A percentile compares a stretch with the other conserved stretches of the same genome.
phyloP scores from a whole-genome alignment of 1,284 basidiomycete genomes.

The Polyporus tsugae region DNA sequence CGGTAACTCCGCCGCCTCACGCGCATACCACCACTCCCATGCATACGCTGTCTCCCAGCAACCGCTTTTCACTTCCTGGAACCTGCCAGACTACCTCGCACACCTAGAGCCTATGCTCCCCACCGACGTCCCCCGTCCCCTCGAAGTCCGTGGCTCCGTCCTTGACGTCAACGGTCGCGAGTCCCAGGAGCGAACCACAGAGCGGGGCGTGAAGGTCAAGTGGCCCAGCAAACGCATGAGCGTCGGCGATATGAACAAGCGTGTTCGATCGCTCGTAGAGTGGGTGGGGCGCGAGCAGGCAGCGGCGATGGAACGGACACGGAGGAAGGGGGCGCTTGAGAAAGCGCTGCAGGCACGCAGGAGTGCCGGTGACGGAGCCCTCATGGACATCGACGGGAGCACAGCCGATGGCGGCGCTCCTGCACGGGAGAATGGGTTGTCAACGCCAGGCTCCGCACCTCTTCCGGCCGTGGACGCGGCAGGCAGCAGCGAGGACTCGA shows the following conservation, averaged over 20 bases:
- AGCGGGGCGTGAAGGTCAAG: conserved; percentile 91
- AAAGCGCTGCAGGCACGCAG: conserved; percentile 51
- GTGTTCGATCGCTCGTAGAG: conserved; percentile 90
- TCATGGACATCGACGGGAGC: conserved; percentile 23
- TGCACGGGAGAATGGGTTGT: conserved; percentile 33
- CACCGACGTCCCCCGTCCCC: conserved; percentile 73
- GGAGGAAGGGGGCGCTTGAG: conserved; percentile 73
- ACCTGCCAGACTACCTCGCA: conserved; percentile 92
- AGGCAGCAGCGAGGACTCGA: conserved; percentile 39
- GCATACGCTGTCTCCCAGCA: conserved; percentile 80
- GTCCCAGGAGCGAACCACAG: conserved; percentile 67
- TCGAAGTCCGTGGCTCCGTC: conserved; percentile 70
- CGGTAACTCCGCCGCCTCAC: conserved; percentile 39
- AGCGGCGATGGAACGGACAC: conserved; percentile 74
- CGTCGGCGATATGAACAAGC: conserved; percentile 96
- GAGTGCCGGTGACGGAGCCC: conserved; percentile 22
- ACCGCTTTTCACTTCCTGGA: conserved; percentile 83
- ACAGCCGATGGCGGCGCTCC: conserved; percentile 30
- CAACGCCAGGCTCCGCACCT: conserved; percentile 15
- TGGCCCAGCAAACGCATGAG: conserved; percentile 96
- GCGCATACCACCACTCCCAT: conserved; percentile 78
- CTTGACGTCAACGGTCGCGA: conserved; percentile 48
- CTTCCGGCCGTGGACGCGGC: background rate
- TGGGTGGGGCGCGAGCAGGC: conserved; percentile 90
- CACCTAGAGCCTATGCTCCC: conserved; percentile 90